Evolutionary conservation across 768 basidiomycete genomes (phyloP).

Genomic region (Rhodotorula paludigena): DNA sequence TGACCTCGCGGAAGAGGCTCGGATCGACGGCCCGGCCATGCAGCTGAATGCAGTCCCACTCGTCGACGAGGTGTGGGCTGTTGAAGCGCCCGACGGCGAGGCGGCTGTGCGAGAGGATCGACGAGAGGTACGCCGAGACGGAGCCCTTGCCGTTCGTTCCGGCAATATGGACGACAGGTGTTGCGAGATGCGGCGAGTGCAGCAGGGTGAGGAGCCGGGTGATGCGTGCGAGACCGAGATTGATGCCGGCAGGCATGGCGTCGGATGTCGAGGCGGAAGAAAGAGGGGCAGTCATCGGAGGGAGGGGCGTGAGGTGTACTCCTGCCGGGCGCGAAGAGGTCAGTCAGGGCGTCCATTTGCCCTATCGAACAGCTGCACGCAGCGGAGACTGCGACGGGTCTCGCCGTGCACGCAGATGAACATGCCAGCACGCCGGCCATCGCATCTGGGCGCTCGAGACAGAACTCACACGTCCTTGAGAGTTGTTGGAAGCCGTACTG

Average conservation of each 20-base stretch:
- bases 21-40: constrained; percentile 56
- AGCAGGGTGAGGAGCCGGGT: constrained; percentile 51
- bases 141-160: constrained; percentile 98
- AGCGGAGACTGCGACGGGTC: no score
- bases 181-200: constrained; percentile 56
- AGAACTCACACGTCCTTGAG: no score
- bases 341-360: no score
- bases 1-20: constrained; percentile 53
- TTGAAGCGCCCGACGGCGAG: constrained; percentile 79
- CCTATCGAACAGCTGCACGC: no score
- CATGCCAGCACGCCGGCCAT: no score
- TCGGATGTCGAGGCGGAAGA: background rate
- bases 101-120: constrained; percentile 60
- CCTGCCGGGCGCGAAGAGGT: no score
- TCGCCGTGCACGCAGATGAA: no score
- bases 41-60: constrained; percentile 71
- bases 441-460: no score
- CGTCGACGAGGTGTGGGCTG: constrained; percentile 77
- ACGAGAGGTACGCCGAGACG: constrained; percentile 73
- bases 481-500: no score
- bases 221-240: constrained; percentile 44
- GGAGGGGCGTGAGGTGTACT: no score
- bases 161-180: constrained; percentile 82
- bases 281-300: no score
- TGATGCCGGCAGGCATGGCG: constrained; percentile 26